Evolutionary conservation across 2,329 filamentous ascomycete genomes (phyloP), one percentile per base, ranked within the genome.

Genomic region (Raffaelea albimanens): DNA sequence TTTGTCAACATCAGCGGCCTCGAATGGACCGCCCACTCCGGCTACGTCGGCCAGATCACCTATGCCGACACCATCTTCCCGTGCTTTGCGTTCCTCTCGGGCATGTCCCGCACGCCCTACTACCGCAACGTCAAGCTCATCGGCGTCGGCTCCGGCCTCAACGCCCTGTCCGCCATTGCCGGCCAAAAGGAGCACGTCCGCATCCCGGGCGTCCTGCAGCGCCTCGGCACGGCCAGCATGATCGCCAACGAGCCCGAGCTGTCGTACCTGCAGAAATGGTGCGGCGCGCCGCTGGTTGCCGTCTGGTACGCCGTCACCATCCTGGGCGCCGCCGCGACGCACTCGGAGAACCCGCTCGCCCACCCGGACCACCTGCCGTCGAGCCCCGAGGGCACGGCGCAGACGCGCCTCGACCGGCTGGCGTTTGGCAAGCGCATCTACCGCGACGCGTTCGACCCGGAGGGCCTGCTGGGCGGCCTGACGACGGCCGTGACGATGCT

Each of bases 41-140:
- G 25, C 42, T 36, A 34, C 42, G 16, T 36, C n/a, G 42, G 42
- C 42, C 25, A 34, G 25, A 13, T 44, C 42, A 44, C 42, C n/a
- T 44, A 44, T 36, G 42, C 42, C 42, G 42, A 44, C 42, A 44
- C 42, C 20, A 22, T 44, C 13, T 44, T 44, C 25, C 42, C 42
- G 3, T 44, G 42, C 42, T 44, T 44, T 44, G 42, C 42, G 19
- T 44, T 44, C 29, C 29, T 44, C 18, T 8, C 42, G 8, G 42
- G 42, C 31, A 34, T 44, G 42, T 44, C 42, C 25, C 42, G 25
- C 7, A 22, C 25, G 19, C 25, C 42, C 19, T 25, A 18, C 25
- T 23, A 23, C 29, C 42, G 42, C 25, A 21, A 10, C 29, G 19
- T 21, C 3, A 18, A 29, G 16, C 42, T 44, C 7, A 5, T 34